These are phyloP conservation scores for Coemansia sp. DNA, from an alignment of 192 early-diverging fungal species.

Conservation along the genomic window DNA sequence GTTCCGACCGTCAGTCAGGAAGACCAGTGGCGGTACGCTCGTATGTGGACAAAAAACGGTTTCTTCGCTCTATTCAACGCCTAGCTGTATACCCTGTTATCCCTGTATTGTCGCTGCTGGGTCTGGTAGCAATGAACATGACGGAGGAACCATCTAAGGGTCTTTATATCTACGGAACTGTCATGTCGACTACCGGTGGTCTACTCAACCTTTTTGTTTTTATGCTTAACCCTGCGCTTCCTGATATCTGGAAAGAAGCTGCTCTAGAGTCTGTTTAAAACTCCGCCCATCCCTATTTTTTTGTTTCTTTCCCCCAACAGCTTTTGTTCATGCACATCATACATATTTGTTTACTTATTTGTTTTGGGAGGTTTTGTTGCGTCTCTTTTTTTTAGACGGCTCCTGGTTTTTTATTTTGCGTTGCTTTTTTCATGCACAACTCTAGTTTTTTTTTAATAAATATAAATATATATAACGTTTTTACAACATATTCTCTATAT, in stretches of 20 bases:
- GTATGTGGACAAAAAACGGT: slow-evolving; percentile 39
- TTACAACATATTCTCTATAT: background rate
- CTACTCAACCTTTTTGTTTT: slow-evolving; percentile 47
- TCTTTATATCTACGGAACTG: slow-evolving; percentile 41
- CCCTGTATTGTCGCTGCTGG: slow-evolving; percentile 45
- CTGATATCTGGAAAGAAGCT: slow-evolving; percentile 41
- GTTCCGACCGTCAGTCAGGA: slow-evolving; percentile 8
- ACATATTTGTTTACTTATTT: background rate
- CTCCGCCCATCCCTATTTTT: slow-evolving; percentile 3
- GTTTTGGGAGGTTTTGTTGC: too few relatives aligned
- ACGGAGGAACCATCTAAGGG: slow-evolving; percentile 10
- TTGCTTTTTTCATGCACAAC: background rate
- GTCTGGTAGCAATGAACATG: slow-evolving; percentile 47
- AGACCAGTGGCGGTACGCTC: slow-evolving; percentile 32
- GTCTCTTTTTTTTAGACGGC: too few relatives aligned
- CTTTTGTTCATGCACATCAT: background rate
- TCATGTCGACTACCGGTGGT: slow-evolving; percentile 30
- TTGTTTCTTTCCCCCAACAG: background rate
- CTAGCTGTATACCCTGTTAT: slow-evolving; percentile 48
- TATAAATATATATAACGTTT: background rate
- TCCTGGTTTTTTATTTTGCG: background rate
- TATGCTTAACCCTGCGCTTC: slow-evolving; percentile 50
- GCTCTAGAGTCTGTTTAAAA: slow-evolving; percentile 20
- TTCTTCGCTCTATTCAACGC: slow-evolving; percentile 44
- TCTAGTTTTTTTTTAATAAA: background rate